phyloP scores from a whole-genome alignment of 768 basidiomycete genomes.

The Podaxis sp. region DNA sequence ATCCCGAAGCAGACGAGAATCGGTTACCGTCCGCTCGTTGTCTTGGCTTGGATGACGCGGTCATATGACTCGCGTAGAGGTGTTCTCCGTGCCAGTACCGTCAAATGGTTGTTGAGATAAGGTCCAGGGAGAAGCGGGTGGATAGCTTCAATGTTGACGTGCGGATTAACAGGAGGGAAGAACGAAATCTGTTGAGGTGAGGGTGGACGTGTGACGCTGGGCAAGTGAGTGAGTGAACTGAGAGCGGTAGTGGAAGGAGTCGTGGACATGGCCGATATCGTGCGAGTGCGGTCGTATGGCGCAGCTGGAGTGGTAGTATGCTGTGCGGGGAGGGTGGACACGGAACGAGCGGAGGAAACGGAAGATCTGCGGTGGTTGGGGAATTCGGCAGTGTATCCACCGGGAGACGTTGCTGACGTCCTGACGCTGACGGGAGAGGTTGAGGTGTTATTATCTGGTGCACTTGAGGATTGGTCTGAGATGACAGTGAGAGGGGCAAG shows the following conservation, averaged over 20 bases:
- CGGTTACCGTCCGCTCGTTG: conserved; percentile 26
- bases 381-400: conserved; percentile 3
- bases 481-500: conserved; percentile 66
- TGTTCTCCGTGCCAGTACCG: conserved; percentile 60
- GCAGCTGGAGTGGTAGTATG: conserved; percentile 20
- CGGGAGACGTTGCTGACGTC: conserved; percentile 25
- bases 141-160: conserved; percentile 54
- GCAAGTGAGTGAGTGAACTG: conserved; percentile 56
- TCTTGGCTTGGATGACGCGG: conserved; percentile 60
- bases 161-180: conserved; percentile 64
- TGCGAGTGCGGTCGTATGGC: conserved; percentile 47
- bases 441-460: conserved; percentile 41
- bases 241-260: conserved; percentile 57
- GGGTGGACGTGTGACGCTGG: conserved; percentile 44
- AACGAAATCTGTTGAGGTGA: conserved; percentile 53
- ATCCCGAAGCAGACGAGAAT: neutral
- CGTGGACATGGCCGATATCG: conserved; percentile 55
- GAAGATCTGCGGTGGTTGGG: conserved; percentile 36
- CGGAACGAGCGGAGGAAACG: conserved; percentile 59
- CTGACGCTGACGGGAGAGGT: conserved; percentile 35
- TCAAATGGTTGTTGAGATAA: conserved; percentile 70
- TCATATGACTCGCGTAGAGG: conserved; percentile 74
- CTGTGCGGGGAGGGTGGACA: conserved; percentile 54
- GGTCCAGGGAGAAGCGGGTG: conserved; percentile 75
- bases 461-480: conserved; percentile 32